Base-by-base conservation (phyloP, 2,329 filamentous ascomycete species). In the Dactylellina sp. region DNA sequence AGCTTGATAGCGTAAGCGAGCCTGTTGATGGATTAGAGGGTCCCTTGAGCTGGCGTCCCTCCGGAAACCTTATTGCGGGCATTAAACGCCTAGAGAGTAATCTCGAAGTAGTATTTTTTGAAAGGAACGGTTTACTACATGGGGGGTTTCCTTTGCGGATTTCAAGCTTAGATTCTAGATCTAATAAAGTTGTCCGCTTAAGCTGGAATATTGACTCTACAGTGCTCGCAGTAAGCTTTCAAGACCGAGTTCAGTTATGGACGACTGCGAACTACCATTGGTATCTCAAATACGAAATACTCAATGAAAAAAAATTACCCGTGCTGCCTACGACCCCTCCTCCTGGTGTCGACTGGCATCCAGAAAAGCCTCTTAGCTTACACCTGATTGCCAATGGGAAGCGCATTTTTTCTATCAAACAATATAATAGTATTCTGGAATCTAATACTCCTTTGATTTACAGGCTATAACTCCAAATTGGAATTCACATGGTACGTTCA, bases 201-300 rank as follows among this genome's bases (percentile, higher is more conserved):
- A 85, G 87, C 52, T 99, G 95, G 95, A 99, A 97, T 79, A 86
- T 88, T 2, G 94, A 99, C 80, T 99, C 95, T 0, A 94, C 89
- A 0, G 92, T 97, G 0, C 85, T 99, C 49, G 93, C 94, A 4
- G 89, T 97, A n/a, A 84, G 87, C 0, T 87, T 93, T 77, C 83
- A 84, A 32, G 87, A 93, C 76, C 86, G 88, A 64, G 83, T 95
- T n/a, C 95, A 99, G 79, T 83, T 99, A 0, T 99, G 95, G 95
- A 97, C 93, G 0, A 97, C 90, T 86, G 91, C 92, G 18, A 99
- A 99, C 80, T 99, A 99, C 78, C 92, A 98, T 80, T 99, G 95
- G 87, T 98, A 98, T 80, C 84, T 99, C 14, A 99, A 99, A 82
- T 93, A 97, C 80, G 93, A 97, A 80, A 84, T 97, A 5, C 74